Base-by-base conservation (phyloP, 495 filamentous ascomycete genomes). In the Aspergillus heteromorphus region DNA sequence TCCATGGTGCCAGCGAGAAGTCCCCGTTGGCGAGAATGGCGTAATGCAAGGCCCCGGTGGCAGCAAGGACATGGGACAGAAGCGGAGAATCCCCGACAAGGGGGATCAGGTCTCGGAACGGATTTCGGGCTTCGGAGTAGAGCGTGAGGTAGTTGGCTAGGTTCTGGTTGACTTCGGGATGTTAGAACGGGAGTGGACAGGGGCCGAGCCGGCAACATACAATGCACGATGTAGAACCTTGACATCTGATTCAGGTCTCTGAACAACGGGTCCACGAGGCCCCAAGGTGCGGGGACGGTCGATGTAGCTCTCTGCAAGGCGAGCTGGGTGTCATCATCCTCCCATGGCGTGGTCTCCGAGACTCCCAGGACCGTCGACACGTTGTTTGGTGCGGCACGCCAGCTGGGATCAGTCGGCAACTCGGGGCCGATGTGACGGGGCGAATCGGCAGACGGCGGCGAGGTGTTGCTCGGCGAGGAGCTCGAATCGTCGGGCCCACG, bases 41-140 rank as follows among this genome's bases (percentile, higher is more conserved):
- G 53, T 67, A 73, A 55, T 77, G 73, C 43, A 77, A 51, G 25
- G 74, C 74, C 2, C 74, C 73, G 51, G 70, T 70, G 0, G 74
- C 71, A 21, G 70, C 64, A 31, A 77, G 58, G 10, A 66, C 64
- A 41, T 71, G 55, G 16, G 70, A 63, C 18, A 77, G 64, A 49
- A 74, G 65, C 7, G 73, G 68, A 6, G 74, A 74, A 51, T 66
- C 62, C 6, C 67, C 68, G 21, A 76, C 68, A 41, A 76, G 48
- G 14, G 66, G 54, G 14, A 70, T 68, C 16, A 77, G 64, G 19
- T 75, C 69, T 17, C 69, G 67, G 49, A 68, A 77, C 0, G 74
- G 72, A 14, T 77, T 77, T 16, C 68, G 65, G 18, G 65, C 64
- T 30, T 71, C 58, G 8, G 70, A 63, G 51, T 77, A 77, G 3